These are phyloP conservation scores for Cyclocybe aegerita DNA, from an alignment of 768 basidiomycete species.

Conservation along the genomic window DNA sequence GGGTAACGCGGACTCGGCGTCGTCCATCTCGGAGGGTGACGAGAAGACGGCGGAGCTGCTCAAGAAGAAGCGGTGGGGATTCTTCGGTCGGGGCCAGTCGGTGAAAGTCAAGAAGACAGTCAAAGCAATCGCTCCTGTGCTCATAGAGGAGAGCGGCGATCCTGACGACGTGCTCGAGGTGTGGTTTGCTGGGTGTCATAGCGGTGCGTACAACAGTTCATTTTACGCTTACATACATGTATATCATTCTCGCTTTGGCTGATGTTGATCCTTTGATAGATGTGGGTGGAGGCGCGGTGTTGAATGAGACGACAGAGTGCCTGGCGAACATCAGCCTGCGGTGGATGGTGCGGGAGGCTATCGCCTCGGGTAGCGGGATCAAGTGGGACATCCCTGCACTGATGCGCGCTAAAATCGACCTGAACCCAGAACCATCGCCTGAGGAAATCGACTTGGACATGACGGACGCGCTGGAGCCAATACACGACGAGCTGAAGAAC, in stretches of 20 bases:
- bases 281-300: constrained; percentile 64
- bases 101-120: constrained; percentile 9
- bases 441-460: constrained; percentile 24
- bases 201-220: constrained; percentile 42
- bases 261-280: constrained; percentile 36
- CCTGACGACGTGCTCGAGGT: constrained; percentile 65
- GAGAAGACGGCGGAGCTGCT: constrained; percentile 1
- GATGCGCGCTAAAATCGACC: constrained; percentile 35
- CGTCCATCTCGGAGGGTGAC: background rate
- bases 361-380: constrained; percentile 57
- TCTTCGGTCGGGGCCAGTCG: constrained; percentile 8
- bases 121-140: constrained; percentile 13
- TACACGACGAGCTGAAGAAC: constrained; percentile 51
- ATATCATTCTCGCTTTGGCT: background rate
- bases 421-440: constrained; percentile 9
- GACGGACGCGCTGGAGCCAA: constrained; percentile 44
- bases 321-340: constrained; percentile 64
- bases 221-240: background rate
- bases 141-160: constrained; percentile 7
- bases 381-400: constrained; percentile 54
- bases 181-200: constrained; percentile 78
- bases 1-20: background rate
- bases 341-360: constrained; percentile 79
- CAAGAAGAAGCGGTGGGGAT: constrained; percentile 15
- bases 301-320: constrained; percentile 38